Conservation (phyloP, 805 yeast genomes). For the Lipomyces chichibuensis region DNA sequence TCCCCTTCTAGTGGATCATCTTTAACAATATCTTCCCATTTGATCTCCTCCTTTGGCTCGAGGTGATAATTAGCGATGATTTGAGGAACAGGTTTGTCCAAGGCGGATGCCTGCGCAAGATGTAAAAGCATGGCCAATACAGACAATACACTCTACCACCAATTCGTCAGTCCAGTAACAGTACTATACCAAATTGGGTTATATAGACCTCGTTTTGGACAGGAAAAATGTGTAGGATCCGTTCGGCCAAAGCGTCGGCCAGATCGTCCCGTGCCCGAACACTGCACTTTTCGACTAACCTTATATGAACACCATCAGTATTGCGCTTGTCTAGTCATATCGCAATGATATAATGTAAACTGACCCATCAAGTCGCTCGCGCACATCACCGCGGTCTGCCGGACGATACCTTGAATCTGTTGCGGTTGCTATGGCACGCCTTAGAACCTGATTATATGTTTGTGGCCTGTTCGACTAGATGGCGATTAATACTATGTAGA, state of each 20-base stretch:
- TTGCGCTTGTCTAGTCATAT: neutral
- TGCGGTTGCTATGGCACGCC: constrained; percentile 17
- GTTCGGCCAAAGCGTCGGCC: constrained; percentile 37
- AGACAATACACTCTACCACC: constrained; percentile 5
- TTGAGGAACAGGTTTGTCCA: constrained; percentile 16
- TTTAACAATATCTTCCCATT: constrained; percentile 40
- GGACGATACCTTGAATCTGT: constrained; percentile 1
- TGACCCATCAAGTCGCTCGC: constrained; percentile 24
- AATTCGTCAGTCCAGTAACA: neutral
- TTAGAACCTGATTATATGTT: constrained; percentile 10
- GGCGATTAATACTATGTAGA: neutral
- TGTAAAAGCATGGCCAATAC: constrained; percentile 35
- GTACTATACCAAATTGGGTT: neutral
- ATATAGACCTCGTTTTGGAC: constrained; percentile 28
- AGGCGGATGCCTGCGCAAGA: constrained; percentile 30
- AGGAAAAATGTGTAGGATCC: constrained; percentile 35
- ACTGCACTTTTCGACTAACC: constrained; percentile 39
- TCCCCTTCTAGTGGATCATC: constrained; percentile 42
- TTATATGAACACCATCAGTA: neutral
- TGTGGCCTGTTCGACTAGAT: constrained; percentile 13
- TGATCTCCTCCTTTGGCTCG: constrained; percentile 7
- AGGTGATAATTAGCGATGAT: constrained; percentile 9
- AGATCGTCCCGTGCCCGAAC: constrained; percentile 42
- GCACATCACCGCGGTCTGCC: constrained; percentile 15
- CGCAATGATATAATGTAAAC: neutral